A percentile compares a stretch with the other conserved stretches of the same genome.
Evolutionary conservation across 352 stramenopile species (phyloP).

Genomic region (Aphanomyces stellatus): DNA sequence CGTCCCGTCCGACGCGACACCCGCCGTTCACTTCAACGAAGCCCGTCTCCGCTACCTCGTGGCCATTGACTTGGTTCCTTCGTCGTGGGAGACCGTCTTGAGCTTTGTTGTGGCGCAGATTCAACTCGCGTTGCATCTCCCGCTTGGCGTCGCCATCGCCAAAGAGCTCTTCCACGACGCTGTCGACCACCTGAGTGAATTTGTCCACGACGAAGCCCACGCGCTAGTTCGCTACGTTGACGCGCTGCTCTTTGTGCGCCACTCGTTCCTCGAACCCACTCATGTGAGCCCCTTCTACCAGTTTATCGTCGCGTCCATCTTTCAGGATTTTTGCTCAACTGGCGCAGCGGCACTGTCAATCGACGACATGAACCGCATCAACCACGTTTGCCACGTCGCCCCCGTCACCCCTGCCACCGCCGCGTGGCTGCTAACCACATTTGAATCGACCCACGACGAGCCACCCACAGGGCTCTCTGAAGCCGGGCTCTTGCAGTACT

Average conservation of each 20-base stretch:
- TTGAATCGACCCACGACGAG: slow-evolving; percentile 28
- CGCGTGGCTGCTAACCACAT: slow-evolving; percentile 45
- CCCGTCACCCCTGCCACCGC: slow-evolving; percentile 27
- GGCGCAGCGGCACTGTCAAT: slow-evolving; percentile 26
- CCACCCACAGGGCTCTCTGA: slow-evolving; percentile 32
- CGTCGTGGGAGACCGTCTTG: not conserved
- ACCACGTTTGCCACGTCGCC: slow-evolving; percentile 30
- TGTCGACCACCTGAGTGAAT: not conserved
- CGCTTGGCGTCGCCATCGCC: slow-evolving; percentile 34
- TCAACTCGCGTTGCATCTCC: not conserved
- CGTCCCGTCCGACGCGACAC: not conserved
- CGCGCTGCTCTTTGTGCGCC: not conserved
- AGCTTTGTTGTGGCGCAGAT: not conserved
- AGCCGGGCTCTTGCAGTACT: slow-evolving; percentile 52
- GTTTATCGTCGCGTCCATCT: slow-evolving; percentile 48
- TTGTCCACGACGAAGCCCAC: not conserved
- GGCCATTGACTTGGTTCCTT: not conserved
- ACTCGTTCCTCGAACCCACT: not conserved
- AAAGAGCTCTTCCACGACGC: slow-evolving; percentile 33
- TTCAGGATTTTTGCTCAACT: slow-evolving; percentile 43
- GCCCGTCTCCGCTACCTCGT: not conserved
- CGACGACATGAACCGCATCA: slow-evolving; percentile 34
- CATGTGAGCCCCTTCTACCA: slow-evolving; percentile 44
- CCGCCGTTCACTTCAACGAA: not conserved
- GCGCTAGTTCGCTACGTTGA: not conserved